These are phyloP conservation scores for Kitagawia praeruptora DNA, from an alignment of 129 eudicot species.

Conservation along the genomic window DNA sequence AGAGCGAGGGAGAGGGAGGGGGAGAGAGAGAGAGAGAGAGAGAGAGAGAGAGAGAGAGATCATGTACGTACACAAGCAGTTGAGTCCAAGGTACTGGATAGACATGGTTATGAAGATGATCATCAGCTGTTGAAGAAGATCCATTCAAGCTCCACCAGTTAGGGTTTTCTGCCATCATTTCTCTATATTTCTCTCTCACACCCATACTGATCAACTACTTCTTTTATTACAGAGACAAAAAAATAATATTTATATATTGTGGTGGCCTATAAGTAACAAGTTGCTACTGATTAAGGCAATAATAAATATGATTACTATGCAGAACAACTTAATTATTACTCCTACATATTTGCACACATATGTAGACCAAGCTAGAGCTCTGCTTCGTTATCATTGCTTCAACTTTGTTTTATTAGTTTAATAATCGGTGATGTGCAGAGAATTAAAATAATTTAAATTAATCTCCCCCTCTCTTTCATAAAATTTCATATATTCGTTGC, in stretches of 20 bases:
- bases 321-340: not conserved
- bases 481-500: not conserved
- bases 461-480: not conserved
- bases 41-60: constrained; percentile 14
- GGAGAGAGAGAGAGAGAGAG: constrained; percentile 16
- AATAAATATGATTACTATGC: not conserved
- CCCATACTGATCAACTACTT: not conserved
- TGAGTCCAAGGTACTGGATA: constrained; percentile 72
- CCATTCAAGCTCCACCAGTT: constrained; percentile 68
- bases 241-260: not conserved
- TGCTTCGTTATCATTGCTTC: not conserved
- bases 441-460: not conserved
- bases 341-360: not conserved
- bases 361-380: not conserved
- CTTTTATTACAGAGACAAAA: not conserved
- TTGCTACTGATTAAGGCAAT: not conserved
- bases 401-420: not conserved
- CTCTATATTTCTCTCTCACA: not conserved
- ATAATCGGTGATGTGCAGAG: not conserved
- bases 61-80: constrained; percentile 67
- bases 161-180: constrained; percentile 54
- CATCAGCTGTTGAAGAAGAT: not conserved
- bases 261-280: not conserved
- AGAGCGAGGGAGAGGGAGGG: constrained; percentile 11
- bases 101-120: constrained; percentile 24